A percentile compares a stretch with the other conserved stretches of the same genome.
Evolutionary conservation across 305 asterid species (phyloP).

Genomic region (Striga hermonthica): DNA sequence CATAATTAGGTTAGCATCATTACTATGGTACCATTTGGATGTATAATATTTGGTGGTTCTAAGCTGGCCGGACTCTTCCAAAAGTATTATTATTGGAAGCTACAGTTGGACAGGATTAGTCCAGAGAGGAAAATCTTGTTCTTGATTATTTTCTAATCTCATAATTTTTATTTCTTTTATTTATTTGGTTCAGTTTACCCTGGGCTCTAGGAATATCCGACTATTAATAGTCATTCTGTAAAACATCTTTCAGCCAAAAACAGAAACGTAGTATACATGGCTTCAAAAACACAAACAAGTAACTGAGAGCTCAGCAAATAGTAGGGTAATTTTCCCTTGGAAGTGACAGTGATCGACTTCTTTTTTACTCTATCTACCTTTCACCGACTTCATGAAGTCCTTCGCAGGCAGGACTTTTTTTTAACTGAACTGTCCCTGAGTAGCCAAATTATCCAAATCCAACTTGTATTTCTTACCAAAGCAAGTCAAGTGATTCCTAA

Average conservation of each 20-base stretch:
- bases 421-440: not conserved
- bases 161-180: too few species aligned
- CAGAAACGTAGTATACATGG: not conserved
- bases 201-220: not conserved
- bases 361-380: constrained; percentile 3
- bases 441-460: constrained; percentile 1
- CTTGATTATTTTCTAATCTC: too few species aligned
- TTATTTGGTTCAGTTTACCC: too few species aligned
- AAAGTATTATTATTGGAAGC: too few species aligned
- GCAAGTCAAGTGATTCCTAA: constrained; percentile 12
- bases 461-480: constrained; percentile 6
- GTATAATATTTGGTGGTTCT: too few species aligned
- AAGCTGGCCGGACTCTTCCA: too few species aligned
- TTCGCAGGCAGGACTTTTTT: not conserved
- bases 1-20: too few species aligned
- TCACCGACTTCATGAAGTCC: not conserved
- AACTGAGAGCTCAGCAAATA: not conserved
- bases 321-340: too few species aligned
- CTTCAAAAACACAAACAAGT: not conserved
- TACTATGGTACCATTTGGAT: too few species aligned
- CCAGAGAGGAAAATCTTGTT: too few species aligned
- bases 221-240: not conserved
- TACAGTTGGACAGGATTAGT: too few species aligned
- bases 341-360: not conserved
- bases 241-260: not conserved